Base-by-base conservation (phyloP, 176 grass and related monocot genomes). In the Urochloa ruziziensis region DNA sequence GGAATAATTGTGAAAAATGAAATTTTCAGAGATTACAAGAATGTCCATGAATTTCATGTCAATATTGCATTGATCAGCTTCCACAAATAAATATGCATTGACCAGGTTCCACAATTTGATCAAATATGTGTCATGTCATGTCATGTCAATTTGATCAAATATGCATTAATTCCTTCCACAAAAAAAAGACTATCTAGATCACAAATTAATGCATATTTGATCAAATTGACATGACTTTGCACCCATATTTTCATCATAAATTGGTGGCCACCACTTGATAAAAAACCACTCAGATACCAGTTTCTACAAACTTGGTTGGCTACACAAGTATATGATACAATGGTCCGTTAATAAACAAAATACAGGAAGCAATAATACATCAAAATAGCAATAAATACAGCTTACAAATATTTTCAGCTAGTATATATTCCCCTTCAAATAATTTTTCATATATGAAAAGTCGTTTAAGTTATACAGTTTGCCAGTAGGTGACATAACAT, bases 1-100 rank as follows among this genome's bases (percentile, higher is more conserved):
- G 57, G 44, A 81, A 66, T 23, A 48, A 67, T 23, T 33, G 2
- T 17, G 48, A 53, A 36, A 16, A 67, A 70, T 28, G 23, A 23
- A 74, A 74, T 30, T 5, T 21, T 53, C 34, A 46, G 58, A 75
- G 2, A 80, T 54, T 70, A 54, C 52, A 85, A 70, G 23, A n/a
- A n/a, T n/a, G n/a, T n/a, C n/a, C n/a, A 74, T 83, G n/a, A n/a
- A n/a, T n/a, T n/a, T n/a, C n/a, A n/a, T n/a, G n/a, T n/a, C n/a
- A n/a, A n/a, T n/a, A n/a, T n/a, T n/a, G n/a, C n/a, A 23, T 78
- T 71, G 34, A 64, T 32, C 16, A 15, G 18, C 47, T 52, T 19
- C 51, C 7, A n/a, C n/a, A 37, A 47, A 73, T 16, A 51, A 80
- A 80, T 53, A 49, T n/a, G 18, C n/a, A n/a, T n/a, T n/a, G n/a